Evolutionary conservation across 1,284 basidiomycete species (phyloP).

Genomic region (Tilletia indica): DNA sequence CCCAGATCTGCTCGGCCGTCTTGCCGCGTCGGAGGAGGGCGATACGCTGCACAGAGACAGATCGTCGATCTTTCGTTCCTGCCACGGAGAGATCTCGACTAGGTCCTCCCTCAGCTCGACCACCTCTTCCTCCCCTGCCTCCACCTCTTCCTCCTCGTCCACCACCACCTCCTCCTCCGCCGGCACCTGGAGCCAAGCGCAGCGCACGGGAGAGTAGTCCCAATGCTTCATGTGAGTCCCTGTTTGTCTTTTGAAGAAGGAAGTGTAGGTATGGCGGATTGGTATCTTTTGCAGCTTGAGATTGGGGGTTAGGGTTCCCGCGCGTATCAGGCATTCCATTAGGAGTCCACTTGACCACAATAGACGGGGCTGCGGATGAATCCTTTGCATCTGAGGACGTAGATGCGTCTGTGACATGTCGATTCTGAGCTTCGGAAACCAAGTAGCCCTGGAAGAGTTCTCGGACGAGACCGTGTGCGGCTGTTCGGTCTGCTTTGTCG

Average conservation of each 20-base stretch:
- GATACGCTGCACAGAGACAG: constrained; percentile 89
- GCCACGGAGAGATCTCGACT: constrained; percentile 79
- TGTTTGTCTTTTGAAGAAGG: constrained; percentile 93
- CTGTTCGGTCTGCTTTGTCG: constrained; percentile 76
- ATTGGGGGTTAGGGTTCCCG: background rate
- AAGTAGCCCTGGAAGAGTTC: constrained; percentile 78
- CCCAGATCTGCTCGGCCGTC: constrained; percentile 77
- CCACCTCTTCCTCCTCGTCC: constrained; percentile 24
- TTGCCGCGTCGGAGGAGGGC: constrained; percentile 75
- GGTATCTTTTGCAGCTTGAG: constrained; percentile 41
- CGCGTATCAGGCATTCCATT: background rate
- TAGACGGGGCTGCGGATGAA: constrained; percentile 13
- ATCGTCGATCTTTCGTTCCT: constrained; percentile 97
- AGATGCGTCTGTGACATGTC: constrained; percentile 1
- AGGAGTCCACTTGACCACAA: constrained; percentile 20
- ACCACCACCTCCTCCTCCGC: constrained; percentile 7
- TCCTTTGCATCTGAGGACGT: constrained; percentile 24
- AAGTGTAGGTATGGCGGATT: constrained; percentile 89
- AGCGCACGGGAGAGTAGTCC: constrained; percentile 66
- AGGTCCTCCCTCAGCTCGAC: constrained; percentile 27
- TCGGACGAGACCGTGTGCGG: constrained; percentile 77
- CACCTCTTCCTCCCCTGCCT: constrained; percentile 28
- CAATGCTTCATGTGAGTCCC: constrained; percentile 93
- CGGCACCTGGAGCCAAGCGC: constrained; percentile 28
- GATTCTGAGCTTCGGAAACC: constrained; percentile 69